phyloP scores from a whole-genome alignment of 805 yeast genomes.

The Nakazawaea ambrosiae region DNA sequence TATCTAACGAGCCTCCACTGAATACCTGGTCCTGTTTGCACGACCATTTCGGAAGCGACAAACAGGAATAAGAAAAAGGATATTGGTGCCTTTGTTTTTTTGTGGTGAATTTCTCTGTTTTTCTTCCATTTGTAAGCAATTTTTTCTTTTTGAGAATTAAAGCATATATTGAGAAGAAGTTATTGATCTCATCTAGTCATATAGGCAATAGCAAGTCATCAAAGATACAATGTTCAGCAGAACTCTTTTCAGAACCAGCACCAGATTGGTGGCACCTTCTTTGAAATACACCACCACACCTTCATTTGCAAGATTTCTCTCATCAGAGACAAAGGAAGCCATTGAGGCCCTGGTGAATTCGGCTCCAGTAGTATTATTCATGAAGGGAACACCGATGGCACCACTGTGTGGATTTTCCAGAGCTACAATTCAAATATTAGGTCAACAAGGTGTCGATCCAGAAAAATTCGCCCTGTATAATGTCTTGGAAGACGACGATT shows the following conservation, averaged over 20 bases:
- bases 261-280: not conserved
- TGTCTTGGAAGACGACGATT: constrained; percentile 89
- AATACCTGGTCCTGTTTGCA: no score
- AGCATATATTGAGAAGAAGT: no score
- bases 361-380: constrained; percentile 92
- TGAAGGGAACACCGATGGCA: constrained; percentile 98
- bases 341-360: constrained; percentile 80
- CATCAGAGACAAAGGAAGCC: constrained; percentile 75
- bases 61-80: no score
- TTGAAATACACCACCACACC: no score
- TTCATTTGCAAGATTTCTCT: constrained; percentile 61
- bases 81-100: no score
- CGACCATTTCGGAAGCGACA: no score
- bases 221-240: not conserved
- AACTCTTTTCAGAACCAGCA: not conserved
- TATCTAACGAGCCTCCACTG: no score
- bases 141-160: no score
- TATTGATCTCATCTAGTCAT: no score
- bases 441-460: constrained; percentile 97
- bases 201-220: no score
- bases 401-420: constrained; percentile 98
- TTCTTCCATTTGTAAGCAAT: no score
- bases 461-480: constrained; percentile 94
- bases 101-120: no score
- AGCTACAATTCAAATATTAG: constrained; percentile 87